Base-by-base conservation (phyloP, 2,329 filamentous ascomycete species). In the Fusarium devonianum region DNA sequence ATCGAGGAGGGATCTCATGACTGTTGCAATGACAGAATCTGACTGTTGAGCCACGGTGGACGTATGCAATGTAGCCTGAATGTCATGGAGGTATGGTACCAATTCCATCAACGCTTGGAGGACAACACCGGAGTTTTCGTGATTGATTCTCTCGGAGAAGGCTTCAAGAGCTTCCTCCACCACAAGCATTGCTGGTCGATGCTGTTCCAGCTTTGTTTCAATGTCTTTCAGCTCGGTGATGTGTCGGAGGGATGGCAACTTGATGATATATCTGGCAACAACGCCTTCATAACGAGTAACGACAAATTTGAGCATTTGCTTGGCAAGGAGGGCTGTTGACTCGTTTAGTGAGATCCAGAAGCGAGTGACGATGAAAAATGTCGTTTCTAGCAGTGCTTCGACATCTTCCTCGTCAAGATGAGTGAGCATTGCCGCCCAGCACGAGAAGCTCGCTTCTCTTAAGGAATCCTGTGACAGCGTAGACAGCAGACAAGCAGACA, bases 401-500 rank as follows among this genome's bases (percentile, higher is more conserved):
- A 96, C 79, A 65, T 97, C 92, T 17, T 92, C 87, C 47, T 87
- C 85, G 8, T 87, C 86, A 36, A 97, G 79, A 40, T 86, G 83
- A 19, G 75, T 81, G 13, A 97, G 80, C 73, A 99, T 86, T 7
- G 86, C 81, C 18, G 84, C 81, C 94, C 94, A 99, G 37, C 92
- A 90, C 4, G 82, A 83, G 64, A 97, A 92, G 2, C 92, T 90
- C 21, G 85, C 78, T 53, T 90, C 81, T 53, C 90, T 85, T n/a
- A 99, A 78, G 35, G 87, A 82, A 33, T 86, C 79, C 39, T 89
- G 83, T 12, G 88, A 81, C 51, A 97, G 81, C 0, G 92, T 92
- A 16, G 91, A 92, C 55, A 96, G 85, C 10, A 99, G 77, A 67
- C 90, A 97, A n/a, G 93, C 92, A 59, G 91, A 91, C 46, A 97